A percentile compares a stretch with the other conserved stretches of the same genome.
These are phyloP conservation scores for Cinnamomum micranthum DNA, from an alignment of 164 flowering plant genomes.

Conservation along the genomic window DNA sequence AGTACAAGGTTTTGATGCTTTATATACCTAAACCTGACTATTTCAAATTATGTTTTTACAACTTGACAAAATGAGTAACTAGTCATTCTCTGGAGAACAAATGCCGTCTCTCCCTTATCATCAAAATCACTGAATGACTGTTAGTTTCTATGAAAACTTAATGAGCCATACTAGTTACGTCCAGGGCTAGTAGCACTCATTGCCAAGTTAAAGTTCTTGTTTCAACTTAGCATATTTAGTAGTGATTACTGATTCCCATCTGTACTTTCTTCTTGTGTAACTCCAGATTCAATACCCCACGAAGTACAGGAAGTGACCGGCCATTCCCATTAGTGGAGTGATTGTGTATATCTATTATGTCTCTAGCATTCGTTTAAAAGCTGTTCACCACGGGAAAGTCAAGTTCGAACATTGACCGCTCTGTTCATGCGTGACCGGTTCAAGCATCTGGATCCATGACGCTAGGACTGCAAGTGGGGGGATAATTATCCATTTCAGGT, in stretches of 20 bases:
- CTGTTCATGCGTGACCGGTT: neutral
- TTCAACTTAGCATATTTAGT: neutral
- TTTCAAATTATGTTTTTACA: neutral
- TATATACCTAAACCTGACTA: neutral
- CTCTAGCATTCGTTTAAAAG: constrained; percentile 26
- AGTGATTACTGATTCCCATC: neutral
- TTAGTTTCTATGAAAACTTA: neutral
- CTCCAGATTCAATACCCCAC: neutral
- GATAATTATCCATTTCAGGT: neutral
- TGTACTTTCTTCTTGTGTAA: neutral
- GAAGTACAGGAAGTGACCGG: constrained; percentile 65
- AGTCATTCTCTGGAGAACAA: neutral
- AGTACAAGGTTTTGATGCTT: constrained; percentile 44
- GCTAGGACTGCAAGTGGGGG: neutral
- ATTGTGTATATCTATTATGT: constrained; percentile 13
- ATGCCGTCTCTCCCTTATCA: too few relatives aligned
- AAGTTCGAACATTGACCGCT: neutral
- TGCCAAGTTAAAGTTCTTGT: neutral
- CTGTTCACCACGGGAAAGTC: constrained; percentile 1
- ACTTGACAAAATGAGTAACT: neutral
- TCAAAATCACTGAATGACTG: too few relatives aligned
- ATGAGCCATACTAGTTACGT: neutral
- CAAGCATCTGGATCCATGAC: neutral
- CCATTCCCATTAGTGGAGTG: constrained; percentile 7
- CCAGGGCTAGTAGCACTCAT: neutral